Evolutionary conservation across 345 rosid genomes (phyloP).

Genomic region (Salix brachista): DNA sequence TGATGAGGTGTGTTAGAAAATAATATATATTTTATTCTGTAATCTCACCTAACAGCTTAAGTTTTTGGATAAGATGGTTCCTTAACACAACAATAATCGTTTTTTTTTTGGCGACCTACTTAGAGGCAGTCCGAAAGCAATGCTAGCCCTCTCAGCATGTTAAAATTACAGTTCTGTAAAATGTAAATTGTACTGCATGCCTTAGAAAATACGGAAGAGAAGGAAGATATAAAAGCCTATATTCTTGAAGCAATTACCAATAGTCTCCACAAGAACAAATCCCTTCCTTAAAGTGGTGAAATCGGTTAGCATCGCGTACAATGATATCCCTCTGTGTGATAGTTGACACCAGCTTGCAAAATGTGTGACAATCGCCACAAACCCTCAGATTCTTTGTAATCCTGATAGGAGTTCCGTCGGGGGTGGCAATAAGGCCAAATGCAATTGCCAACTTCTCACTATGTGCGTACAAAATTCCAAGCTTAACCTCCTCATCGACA

Average conservation of each 20-base stretch:
- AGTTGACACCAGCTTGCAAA: slow-evolving; percentile 45
- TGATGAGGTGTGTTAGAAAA: too few relatives aligned
- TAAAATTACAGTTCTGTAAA: too few relatives aligned
- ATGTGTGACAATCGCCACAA: slow-evolving; percentile 63
- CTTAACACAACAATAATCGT: too few relatives aligned
- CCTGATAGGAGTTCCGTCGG: slow-evolving; percentile 46
- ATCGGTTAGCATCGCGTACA: slow-evolving; percentile 57
- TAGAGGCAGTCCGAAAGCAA: too few relatives aligned
- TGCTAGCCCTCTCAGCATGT: background rate
- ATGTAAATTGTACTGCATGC: too few relatives aligned
- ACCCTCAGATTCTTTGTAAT: slow-evolving; percentile 59
- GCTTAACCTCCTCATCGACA: slow-evolving; percentile 57
- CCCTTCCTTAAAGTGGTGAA: slow-evolving; percentile 58
- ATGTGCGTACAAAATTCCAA: slow-evolving; percentile 42
- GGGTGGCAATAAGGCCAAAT: slow-evolving; percentile 50
- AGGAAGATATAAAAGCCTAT: background rate
- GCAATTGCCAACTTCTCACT: slow-evolving; percentile 68
- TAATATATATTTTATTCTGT: too few relatives aligned
- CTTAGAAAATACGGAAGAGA: too few relatives aligned
- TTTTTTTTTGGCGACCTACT: too few relatives aligned
- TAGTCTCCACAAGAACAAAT: slow-evolving; percentile 53
- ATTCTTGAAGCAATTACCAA: slow-evolving; percentile 25
- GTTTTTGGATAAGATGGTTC: fast-evolving
- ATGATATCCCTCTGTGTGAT: slow-evolving; percentile 38
- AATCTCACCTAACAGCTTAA: too few relatives aligned